A percentile compares a stretch with the other conserved stretches of the same genome.
Conservation (phyloP, 768 basidiomycete species). For the Rhizopogon vulgaris region DNA sequence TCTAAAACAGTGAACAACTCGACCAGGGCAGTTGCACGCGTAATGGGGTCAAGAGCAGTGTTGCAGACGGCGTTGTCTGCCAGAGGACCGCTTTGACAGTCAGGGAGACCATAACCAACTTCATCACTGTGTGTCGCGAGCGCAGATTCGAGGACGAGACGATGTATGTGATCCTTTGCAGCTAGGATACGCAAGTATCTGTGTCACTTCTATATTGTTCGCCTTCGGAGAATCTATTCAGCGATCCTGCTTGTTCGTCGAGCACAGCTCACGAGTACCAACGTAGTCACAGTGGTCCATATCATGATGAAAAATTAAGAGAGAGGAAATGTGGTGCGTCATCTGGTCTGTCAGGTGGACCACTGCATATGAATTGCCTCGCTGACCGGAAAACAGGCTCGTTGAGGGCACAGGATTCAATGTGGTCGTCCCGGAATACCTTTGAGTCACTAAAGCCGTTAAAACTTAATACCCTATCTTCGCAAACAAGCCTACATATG, state of each 20-base stretch:
- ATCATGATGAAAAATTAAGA: neutral
- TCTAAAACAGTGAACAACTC: conserved; percentile 45
- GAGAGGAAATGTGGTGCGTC: neutral
- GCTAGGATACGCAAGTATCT: neutral
- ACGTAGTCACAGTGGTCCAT: neutral
- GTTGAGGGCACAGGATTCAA: too few species aligned
- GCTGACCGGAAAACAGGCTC: too few species aligned
- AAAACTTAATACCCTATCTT: neutral
- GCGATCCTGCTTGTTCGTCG: neutral
- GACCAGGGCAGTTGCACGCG: conserved; percentile 46
- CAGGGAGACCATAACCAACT: conserved; percentile 35
- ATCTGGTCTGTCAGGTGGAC: neutral
- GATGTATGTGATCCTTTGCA: neutral
- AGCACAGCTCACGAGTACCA: neutral
- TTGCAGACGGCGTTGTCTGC: conserved; percentile 43
- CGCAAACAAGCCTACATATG: too few species aligned
- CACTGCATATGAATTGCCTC: neutral
- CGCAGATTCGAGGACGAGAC: neutral
- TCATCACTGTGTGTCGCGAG: conserved; percentile 1
- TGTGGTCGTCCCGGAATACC: neutral
- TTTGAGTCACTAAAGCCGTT: neutral
- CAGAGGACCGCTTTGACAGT: conserved; percentile 42
- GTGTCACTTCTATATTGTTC: neutral
- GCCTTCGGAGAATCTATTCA: neutral
- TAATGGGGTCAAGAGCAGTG: conserved; percentile 33